Evolutionary conservation across 805 yeast species (phyloP), one percentile per base, ranked within the genome.

Genomic region (Lipomyces kockii): DNA sequence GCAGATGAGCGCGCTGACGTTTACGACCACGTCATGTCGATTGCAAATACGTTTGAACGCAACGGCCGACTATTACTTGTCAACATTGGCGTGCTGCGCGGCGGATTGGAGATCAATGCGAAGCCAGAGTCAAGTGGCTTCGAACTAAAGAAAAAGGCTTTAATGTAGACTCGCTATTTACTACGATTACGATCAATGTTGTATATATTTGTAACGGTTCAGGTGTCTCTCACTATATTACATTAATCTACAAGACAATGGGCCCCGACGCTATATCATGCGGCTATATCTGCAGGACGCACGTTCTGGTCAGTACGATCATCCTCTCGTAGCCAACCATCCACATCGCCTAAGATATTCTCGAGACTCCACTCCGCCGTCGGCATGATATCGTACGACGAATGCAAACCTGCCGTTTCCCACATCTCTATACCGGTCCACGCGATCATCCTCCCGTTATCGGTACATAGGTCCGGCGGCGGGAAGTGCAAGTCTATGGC

Each of bases 381-480:
- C 0, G 97, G 96, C n/a, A 83, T 74, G 2, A 87, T 84, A 11
- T 79, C 82, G 54, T 90, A 73, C 5, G 82, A 84, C 0, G 92
- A 85, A 12, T 82, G 73, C 9, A 78, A 49, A 0, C 76, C 69
- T 5, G 84, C 83, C 20, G 76, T 72, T 75, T 92, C 97, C 75
- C 80, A 89, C 22, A 93, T 78, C 76, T 94, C 97, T 8, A 94
- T 91, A 0, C 98, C 99, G 0, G 98, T 97, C 87, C 96, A 91
- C 0, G 97, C 99, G 62, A 95, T 95, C 99, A 95, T 95, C 1
- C 92, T 86, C 0, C 98, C 97, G 77, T 95, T 95, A 75, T 95
- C 99, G 0, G 98, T 92, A 76, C 99, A 95, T 67, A 92, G 80
- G 1, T 83, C 78, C 1, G 87, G 80, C 25, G 85, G 87, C 0